Base-by-base conservation (phyloP, 192 early-diverging fungal species). In the Coemansia biformis region DNA sequence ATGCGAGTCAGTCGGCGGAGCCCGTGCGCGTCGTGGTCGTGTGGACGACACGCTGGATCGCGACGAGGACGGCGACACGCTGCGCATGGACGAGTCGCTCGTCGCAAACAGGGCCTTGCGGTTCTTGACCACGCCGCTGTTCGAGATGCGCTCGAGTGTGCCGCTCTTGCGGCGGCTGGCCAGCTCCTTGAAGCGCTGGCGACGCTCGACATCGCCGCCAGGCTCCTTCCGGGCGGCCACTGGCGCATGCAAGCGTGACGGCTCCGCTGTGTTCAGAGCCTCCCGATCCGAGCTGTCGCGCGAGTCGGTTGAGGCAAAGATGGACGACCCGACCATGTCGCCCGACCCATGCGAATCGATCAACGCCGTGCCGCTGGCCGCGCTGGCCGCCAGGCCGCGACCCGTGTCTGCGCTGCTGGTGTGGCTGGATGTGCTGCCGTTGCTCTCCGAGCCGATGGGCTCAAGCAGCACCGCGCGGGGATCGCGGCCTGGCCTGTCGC, bases 81-180 rank as follows among this genome's bases (percentile, higher is more conserved):
- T 32, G 1, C 48, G 56, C 8, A 54, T 34, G 21, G 26, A 36
- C 9, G 48, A 41, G 2, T 55, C n/a, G n/a, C n/a, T n/a, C n/a
- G n/a, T n/a, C n/a, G n/a, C 68, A 38, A 73, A 41, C 26, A 73
- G 42, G 0, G 69, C 69, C 38, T 44, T 54, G 39, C 69, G 69
- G 23, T 46, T 51, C 42, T 65, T 64, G 14, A 73, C 69, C 36
- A 73, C 22, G 0, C 69, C 69, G 29, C 69, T 51, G 57, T 61
- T 61, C 24, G 62, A 65, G 26, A 73, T 73, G 14, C 54, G 53
- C 49, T 59, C 69, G 7, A 73, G 60, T 10, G 69, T 73, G 22
- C 69, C 69, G 37, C 69, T 73, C 57, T 73, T 73, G 35, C 69
- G 61, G n/a, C 69, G 52, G 40, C 56, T 53, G 4, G 68, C 68